Evolutionary conservation across 768 basidiomycete species (phyloP), one percentile per base, ranked within the genome.

Genomic region (Calocera cornea): DNA sequence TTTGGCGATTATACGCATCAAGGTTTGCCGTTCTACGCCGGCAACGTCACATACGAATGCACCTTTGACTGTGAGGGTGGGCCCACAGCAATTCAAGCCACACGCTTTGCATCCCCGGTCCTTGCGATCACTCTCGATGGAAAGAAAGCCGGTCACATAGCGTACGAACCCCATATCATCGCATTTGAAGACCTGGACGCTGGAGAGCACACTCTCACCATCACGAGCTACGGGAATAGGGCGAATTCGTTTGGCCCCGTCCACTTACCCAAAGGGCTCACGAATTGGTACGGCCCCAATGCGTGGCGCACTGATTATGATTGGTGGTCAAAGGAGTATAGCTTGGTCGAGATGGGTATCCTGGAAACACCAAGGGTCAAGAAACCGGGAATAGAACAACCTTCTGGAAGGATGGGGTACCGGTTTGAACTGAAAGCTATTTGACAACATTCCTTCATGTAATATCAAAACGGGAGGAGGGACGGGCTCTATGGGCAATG

Each of bases 291-390:
- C 27, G 68, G 69, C 17, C 66, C 73, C 11, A 68, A 72, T 50
- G 68, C 69, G 19, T 73, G 70, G 70, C 67, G 73, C 33, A 69
- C 60, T n/a, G 69, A 71, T 19, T 70, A 68, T 29, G 70, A 73
- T 67, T 71, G 69, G 69, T 73, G 73, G 73, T 65, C 65, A 11
- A 72, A 73, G 31, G 73, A 73, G 41, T 73, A 73, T 64, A 65
- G 60, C n/a, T 34, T 73, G 12, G 67, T 65, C 29, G 41, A 67
- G 41, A 68, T 70, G 29, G 73, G 73, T 0, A 69, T 73, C 17
- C 27, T 71, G 36, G 68, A 71, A 50, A 69, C 70, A 3, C 73
- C 73, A 0, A 66, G 66, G 47, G 65, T 73, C 8, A 64, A 70
- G 69, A 65, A 68, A 3, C 72, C 70, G n/a, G 72, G 72, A 2